phyloP scores from a whole-genome alignment of 345 rosid species.

The Microthlaspi erraticum region DNA sequence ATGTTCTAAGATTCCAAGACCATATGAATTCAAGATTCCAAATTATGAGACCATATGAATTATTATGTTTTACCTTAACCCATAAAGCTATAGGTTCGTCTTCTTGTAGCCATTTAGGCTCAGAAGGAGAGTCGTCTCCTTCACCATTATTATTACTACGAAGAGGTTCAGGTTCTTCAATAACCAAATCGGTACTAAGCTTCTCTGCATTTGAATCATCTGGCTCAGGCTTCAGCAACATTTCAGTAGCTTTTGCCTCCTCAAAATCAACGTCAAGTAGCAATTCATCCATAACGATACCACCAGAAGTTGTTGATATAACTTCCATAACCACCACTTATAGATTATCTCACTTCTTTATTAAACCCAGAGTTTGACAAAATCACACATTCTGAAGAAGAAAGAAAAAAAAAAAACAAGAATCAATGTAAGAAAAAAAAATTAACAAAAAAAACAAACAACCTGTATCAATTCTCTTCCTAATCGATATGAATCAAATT shows the following conservation, averaged over 20 bases:
- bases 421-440: neutral
- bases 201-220: slow-evolving; percentile 53
- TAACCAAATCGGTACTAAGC: slow-evolving; percentile 39
- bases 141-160: slow-evolving; percentile 55
- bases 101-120: slow-evolving; percentile 78
- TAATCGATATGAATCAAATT: neutral
- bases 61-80: slow-evolving; percentile 78
- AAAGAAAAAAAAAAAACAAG: neutral
- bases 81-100: slow-evolving; percentile 91
- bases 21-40: slow-evolving; percentile 1
- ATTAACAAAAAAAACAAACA: neutral
- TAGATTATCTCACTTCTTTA: slow-evolving; percentile 24
- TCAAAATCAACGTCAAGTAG: slow-evolving; percentile 47
- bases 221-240: slow-evolving; percentile 50
- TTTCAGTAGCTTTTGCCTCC: slow-evolving; percentile 42
- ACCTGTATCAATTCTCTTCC: neutral
- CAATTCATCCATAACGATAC: slow-evolving; percentile 43
- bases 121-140: slow-evolving; percentile 61
- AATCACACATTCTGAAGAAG: slow-evolving; percentile 16
- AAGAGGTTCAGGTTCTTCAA: slow-evolving; percentile 56
- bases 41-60: neutral
- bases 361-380: slow-evolving; percentile 23
- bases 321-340: slow-evolving; percentile 54
- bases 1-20: too few relatives aligned
- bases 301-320: slow-evolving; percentile 50